A percentile compares a stretch with the other conserved stretches of the same genome.
Evolutionary conservation across 2,329 filamentous ascomycete species (phyloP).

Genomic region (Fusarium sambucinum): DNA sequence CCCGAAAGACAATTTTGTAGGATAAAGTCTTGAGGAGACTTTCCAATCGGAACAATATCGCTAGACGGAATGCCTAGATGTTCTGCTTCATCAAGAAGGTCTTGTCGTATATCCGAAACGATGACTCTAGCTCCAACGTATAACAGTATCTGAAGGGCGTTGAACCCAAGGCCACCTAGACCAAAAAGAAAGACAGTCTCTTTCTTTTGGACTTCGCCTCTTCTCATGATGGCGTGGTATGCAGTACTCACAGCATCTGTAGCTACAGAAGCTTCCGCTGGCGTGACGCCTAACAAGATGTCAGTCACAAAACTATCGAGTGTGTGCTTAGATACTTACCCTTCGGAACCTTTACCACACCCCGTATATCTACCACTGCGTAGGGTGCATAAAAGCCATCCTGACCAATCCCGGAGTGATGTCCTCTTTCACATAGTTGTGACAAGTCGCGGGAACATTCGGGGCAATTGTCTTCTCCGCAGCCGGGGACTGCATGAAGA

Average conservation of each 20-base stretch:
- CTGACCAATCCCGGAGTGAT: conserved; percentile 59
- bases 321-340: background rate
- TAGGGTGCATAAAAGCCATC: conserved; percentile 59
- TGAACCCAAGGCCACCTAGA: conserved; percentile 34
- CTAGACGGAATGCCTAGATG: conserved; percentile 13
- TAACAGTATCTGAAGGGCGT: conserved; percentile 34
- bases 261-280: conserved; percentile 38
- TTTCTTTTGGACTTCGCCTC: conserved; percentile 26
- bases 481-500: conserved; percentile 41
- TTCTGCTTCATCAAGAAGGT: conserved; percentile 30
- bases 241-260: conserved; percentile 42
- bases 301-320: too few relatives aligned
- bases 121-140: conserved; percentile 35
- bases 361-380: conserved; percentile 48
- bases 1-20: conserved; percentile 3
- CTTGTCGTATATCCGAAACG: conserved; percentile 37
- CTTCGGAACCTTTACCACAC: conserved; percentile 29
- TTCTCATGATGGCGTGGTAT: conserved; percentile 35
- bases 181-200: conserved; percentile 38
- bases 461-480: conserved; percentile 26
- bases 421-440: conserved; percentile 53
- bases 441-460: conserved; percentile 56
- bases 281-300: conserved; percentile 10
- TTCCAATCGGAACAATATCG: conserved; percentile 33
- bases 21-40: conserved; percentile 26